Evolutionary conservation across 2,329 filamentous ascomycete genomes (phyloP), one percentile per base, ranked within the genome.

Genomic region (Neodidymelliopsis sp.): DNA sequence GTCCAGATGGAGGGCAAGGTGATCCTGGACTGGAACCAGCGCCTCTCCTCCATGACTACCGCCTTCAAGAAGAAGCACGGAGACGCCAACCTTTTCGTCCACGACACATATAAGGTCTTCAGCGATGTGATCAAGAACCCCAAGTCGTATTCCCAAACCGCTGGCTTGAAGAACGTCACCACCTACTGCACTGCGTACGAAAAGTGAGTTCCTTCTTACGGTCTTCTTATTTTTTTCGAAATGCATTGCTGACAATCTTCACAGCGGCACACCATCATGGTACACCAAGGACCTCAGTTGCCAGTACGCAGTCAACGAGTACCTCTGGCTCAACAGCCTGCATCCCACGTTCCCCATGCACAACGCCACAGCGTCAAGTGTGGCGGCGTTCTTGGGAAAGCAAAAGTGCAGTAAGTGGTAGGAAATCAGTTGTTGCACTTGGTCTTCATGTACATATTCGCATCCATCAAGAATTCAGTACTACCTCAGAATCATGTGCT

Each of bases 311-410:
- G 82, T 85, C 2, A 81, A 86, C 61, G 72, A 86, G 69, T 87
- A 86, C 63, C 80, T 87, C 58, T 87, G 84, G 84, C 71, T 86
- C 22, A 86, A 87, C 58, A 75, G 68, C 28, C 65, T 87, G 55
- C 85, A 87, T 62, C 84, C 85, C n/a, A 87, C 84, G 0, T 84
- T 81, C 62, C 78, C 82, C 0, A 78, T 86, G 42, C 84, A 87
- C 55, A 81, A 85, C 40, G 80, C 80, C 5, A 78, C 84, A 6
- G 84, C 84, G 0, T 70, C 80, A 48, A 63, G 60, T 7, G 60
- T 71, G 30, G 64, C 53, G 2, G 42, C 65, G 45, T 53, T 62
- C 16, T 34, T 70, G 33, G 34, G 16, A 6, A 20, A 34, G 23
- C 43, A 53, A 28, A 53, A 39, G 28, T 49, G 44, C 36, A 23